These are phyloP conservation scores for Lactarius hatsudake DNA, from an alignment of 768 basidiomycete species.

Conservation along the genomic window DNA sequence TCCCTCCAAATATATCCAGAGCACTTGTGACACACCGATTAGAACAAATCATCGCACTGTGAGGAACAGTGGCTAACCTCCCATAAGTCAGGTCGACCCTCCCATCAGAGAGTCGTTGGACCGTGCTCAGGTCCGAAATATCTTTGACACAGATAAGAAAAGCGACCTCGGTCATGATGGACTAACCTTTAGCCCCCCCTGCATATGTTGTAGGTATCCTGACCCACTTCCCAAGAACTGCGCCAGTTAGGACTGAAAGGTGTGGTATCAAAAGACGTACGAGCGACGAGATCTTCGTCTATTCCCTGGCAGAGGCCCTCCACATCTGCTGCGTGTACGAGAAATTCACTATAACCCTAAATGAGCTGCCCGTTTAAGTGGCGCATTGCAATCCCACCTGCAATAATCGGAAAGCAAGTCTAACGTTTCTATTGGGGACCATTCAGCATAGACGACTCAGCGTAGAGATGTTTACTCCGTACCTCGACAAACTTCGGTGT, in stretches of 20 bases:
- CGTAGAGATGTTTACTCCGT: conserved; percentile 16
- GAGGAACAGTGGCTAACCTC: conserved; percentile 45
- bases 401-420: conserved; percentile 76
- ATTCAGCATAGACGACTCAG: neutral
- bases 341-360: conserved; percentile 66
- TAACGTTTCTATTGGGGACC: conserved; percentile 60
- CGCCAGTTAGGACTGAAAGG: conserved; percentile 22
- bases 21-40: conserved; percentile 37
- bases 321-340: conserved; percentile 98
- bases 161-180: neutral
- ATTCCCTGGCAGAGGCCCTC: conserved; percentile 97
- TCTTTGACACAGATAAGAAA: conserved; percentile 42
- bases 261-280: conserved; percentile 39
- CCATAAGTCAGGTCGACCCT: conserved; percentile 87
- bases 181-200: conserved; percentile 84
- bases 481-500: conserved; percentile 90
- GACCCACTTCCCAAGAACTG: conserved; percentile 90
- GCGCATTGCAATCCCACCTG: conserved; percentile 46
- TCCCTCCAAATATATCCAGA: conserved; percentile 71
- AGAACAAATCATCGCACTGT: neutral
- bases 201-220: conserved; percentile 93
- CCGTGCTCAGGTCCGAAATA: conserved; percentile 74
- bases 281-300: conserved; percentile 80
- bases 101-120: conserved; percentile 75
- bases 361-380: conserved; percentile 12